Base-by-base conservation (phyloP, 2,329 filamentous ascomycete species). In the Parastagonospora avenae region DNA sequence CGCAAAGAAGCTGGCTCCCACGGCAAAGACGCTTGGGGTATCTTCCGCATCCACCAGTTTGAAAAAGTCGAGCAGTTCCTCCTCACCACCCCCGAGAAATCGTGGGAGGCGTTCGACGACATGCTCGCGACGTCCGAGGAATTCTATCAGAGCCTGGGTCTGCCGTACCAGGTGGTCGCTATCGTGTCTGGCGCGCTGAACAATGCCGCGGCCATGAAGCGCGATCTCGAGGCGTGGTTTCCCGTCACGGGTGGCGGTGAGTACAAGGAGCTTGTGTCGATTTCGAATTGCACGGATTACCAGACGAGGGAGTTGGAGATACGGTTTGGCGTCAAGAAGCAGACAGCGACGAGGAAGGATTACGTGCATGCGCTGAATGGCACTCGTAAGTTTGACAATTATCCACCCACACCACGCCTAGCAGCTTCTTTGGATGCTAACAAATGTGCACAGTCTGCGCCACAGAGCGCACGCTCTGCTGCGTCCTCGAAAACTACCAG, bases 261-360 rank as follows among this genome's bases (percentile, higher is more conserved):
- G 77, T 99, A 97, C 83, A 97, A 97, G 79, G 94, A 97, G 79
- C 85, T 99, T 27, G 94, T 97, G 43, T 96, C 91, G 15, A 96
- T 92, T 83, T 96, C 91, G 55, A 99, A 99, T 79, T 99, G 94
- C 80, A 96, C 91, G 38, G 93, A 97, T 74, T 97, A 97, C 80
- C 94, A 99, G 80, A 92, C 91, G 19, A 85, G 94, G 49, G 92
- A 92, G 63, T 83, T 99, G 10, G 93, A 97, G 75, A 96, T 99
- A 64, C 85, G 94, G 52, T 96, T 88, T 67, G 93, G 94, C 41
- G 82, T 86, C 54, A 97, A 97, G 83, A 90, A 88, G 72, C 87
- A 90, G 75, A 74, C 74, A n/a, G 71, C 71, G 60, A 82, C 83
- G 51, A 88, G 88, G 75, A 99, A 97, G 84, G 88, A 91, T 62